Base-by-base conservation (phyloP, 2,329 filamentous ascomycete species). In the Pseudogymnoascus sp. region DNA sequence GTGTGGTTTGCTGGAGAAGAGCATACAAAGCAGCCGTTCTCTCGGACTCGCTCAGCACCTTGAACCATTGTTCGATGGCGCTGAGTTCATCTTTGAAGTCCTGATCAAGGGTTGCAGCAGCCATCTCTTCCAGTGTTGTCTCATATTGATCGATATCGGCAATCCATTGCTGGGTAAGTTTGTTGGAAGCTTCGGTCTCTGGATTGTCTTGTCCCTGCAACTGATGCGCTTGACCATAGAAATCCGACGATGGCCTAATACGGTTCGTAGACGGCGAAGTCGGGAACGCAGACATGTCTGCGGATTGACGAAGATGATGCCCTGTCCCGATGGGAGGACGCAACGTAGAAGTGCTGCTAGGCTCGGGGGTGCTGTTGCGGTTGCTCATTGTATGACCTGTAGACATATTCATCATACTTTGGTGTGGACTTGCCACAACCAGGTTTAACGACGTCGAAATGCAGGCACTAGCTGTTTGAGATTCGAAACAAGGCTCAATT, bases 81-180 rank as follows among this genome's bases (percentile, higher is more conserved):
- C 92, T 97, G 66, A 99, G 84, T 77, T 99, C 95, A 77, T 97
- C 95, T 80, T 99, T 99, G 82, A 99, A 99, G 74, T 99, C 95
- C 79, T 99, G 95, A 74, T 99, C 95, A 63, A 97, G 81, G n/a
- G 95, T 97, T 29, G 95, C 95, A 34, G 93, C 93, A 47, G 95
- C 95, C 95, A 99, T 99, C 75, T 99, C 95, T 77, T 97, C 95
- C 72, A 99, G 78, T 1, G 95, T 99, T n/a, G 88, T 96, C 81
- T 99, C 95, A 73, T 97, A 97, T 76, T 97, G 93, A 75, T 99
- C 95, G 70, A 99, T 97, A 72, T 99, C 95, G 63, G 93, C 92
- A 71, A 99, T 93, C 95, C 95, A 99, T 77, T 99, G 93, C 79
- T 97, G 93, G 61, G 93, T 92, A 68, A 93, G 90, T 77, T 93